Evolutionary conservation across 331 rosid genomes (phyloP).

Genomic region (Erythrophleum ivorense): DNA sequence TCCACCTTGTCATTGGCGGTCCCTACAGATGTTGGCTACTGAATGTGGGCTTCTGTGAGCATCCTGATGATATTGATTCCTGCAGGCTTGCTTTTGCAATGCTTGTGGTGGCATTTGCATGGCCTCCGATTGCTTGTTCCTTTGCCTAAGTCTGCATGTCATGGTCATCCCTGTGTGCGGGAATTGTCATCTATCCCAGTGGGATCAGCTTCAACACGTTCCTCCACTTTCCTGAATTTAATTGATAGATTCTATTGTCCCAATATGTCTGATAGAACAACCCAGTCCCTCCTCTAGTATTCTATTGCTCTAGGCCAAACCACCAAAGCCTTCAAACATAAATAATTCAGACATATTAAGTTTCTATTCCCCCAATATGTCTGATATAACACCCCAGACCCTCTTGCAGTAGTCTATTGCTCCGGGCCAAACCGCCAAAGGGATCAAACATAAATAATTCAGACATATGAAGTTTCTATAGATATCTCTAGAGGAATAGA

Average conservation of each 20-base stretch:
- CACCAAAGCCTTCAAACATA: conserved; percentile 2
- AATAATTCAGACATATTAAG: conserved; percentile 8
- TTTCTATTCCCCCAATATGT: conserved; percentile 18
- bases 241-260: conserved; percentile 7
- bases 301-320: conserved; percentile 23
- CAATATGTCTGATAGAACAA: conserved; percentile 16
- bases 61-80: neutral
- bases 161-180: neutral
- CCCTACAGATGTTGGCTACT: neutral
- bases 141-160: neutral
- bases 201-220: conserved; percentile 16
- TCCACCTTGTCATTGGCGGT: neutral
- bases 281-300: conserved; percentile 17
- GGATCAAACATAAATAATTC: conserved; percentile 18
- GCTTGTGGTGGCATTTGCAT: neutral
- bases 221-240: conserved; percentile 22
- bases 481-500: neutral
- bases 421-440: conserved; percentile 22
- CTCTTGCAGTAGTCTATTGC: neutral
- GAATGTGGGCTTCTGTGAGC: neutral
- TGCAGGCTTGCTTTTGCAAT: neutral
- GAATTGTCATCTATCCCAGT: neutral
- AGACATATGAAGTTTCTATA: neutral
- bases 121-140: neutral
- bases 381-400: conserved; percentile 21